These are phyloP conservation scores for Urochloa ruziziensis DNA, from an alignment of 176 grass and related monocot species.

Conservation along the genomic window DNA sequence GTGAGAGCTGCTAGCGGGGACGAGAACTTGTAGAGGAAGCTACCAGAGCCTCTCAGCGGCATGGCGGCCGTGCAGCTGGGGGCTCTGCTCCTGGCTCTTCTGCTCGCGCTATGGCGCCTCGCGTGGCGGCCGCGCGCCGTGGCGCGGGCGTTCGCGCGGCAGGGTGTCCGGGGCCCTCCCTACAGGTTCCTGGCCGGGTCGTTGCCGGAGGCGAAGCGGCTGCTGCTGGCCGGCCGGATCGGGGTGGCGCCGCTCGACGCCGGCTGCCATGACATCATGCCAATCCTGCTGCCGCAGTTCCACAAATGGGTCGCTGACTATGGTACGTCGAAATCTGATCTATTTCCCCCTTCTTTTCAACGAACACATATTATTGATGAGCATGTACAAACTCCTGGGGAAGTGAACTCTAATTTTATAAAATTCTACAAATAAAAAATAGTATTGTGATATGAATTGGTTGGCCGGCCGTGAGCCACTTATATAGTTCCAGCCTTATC, in stretches of 20 bases:
- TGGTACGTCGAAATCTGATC: conserved; percentile 13
- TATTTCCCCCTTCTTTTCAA: neutral
- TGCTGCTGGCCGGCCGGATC: conserved; percentile 10
- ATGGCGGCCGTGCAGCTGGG: conserved; percentile 12
- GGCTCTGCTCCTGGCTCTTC: neutral
- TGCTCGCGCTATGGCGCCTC: conserved; percentile 32
- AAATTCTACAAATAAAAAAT: neutral
- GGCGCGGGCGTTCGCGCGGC: conserved; percentile 13
- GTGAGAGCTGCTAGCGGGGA: neutral
- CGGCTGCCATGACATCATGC: conserved; percentile 35
- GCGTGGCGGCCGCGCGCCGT: conserved; percentile 35
- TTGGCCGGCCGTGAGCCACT: neutral
- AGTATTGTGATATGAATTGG: neutral
- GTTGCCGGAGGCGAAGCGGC: conserved; percentile 30
- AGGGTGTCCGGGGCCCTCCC: conserved; percentile 44
- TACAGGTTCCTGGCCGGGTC: conserved; percentile 43
- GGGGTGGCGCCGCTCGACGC: conserved; percentile 27
- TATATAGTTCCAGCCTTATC: neutral
- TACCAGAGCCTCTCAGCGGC: neutral
- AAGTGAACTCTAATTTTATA: neutral
- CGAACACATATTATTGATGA: neutral
- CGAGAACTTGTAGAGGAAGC: neutral
- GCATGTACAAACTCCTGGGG: neutral
- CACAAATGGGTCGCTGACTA: conserved; percentile 35
- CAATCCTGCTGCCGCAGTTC: conserved; percentile 19